Base-by-base conservation (phyloP, 345 rosid genomes). In the Garcia nutans region DNA sequence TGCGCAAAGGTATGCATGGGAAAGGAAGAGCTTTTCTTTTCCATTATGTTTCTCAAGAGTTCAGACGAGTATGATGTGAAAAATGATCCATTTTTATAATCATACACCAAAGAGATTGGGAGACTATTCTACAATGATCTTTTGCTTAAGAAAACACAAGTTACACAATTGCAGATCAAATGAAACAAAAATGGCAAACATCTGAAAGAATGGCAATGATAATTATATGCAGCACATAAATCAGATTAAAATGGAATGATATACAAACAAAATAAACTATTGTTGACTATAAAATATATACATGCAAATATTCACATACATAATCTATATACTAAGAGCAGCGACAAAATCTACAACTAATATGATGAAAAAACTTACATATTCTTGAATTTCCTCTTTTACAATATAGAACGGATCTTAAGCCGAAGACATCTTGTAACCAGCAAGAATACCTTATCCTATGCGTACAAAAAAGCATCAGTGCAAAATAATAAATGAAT, bases 391-490 rank as follows among this genome's bases (percentile, higher is more conserved):
- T 88, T 96, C 98, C 88, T 96, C 99, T 85, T 92, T 93, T 73
- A 93, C 99, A 64, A 93, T 93, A 76, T 96, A 91, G 76, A 93
- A 96, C 0, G 99, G 99, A 88, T 96, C 99, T 84, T 93, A 98
- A 17, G 98, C 97, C 7, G 97, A 92, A 80, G 98, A 91, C 99
- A 96, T 96, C 44, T 64, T n/a, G 26, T 5, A 5, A 59, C 10
- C 44, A 68, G 59, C 19, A 42, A 24, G 19, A 16, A 24, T 16
- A 22, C 6, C 19, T 42, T 24, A 37, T 23, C 70, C 77, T 65
- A 41, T 42, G 41, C 26, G 15, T 60, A 65, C 19, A 44, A 19
- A 75, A 47, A 47, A 26, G 7, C 20, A 50, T 54, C 68, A 73
- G 50, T 49, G 33, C 50, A 24, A 20, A 52, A 28, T 62, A 62